Evolutionary conservation across 2,329 filamentous ascomycete species (phyloP).

Genomic region (Scedosporium apiospermum): DNA sequence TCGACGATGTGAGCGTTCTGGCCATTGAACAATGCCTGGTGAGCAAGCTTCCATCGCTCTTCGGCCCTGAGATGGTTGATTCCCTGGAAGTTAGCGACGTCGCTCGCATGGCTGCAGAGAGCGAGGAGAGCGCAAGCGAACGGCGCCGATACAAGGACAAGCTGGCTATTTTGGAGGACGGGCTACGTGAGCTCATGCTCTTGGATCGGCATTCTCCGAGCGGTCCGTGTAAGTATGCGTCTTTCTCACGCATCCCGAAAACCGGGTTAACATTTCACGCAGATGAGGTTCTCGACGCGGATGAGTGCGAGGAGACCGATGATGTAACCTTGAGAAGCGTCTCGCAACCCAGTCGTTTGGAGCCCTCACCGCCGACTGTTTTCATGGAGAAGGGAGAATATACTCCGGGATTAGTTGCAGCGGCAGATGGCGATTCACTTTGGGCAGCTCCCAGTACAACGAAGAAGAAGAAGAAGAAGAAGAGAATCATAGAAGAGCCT

Average conservation of each 20-base stretch:
- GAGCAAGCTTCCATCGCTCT: not conserved
- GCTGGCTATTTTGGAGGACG: not conserved
- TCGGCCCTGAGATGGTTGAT: not conserved
- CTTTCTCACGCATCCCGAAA: not conserved
- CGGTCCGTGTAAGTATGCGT: not conserved
- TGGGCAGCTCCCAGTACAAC: too few species aligned
- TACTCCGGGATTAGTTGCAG: not conserved
- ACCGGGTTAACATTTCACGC: too few species aligned
- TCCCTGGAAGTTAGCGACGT: not conserved
- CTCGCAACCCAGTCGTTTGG: too few species aligned
- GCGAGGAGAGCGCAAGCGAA: not conserved
- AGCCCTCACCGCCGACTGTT: too few species aligned
- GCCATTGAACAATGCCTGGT: slow-evolving; percentile 12
- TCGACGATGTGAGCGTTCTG: slow-evolving; percentile 15
- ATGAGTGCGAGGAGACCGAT: too few species aligned
- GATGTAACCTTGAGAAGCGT: too few species aligned
- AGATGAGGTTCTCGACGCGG: too few species aligned
- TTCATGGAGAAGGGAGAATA: not conserved
- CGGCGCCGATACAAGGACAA: not conserved
- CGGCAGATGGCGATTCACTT: not conserved
- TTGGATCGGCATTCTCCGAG: not conserved
- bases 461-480: too few species aligned
- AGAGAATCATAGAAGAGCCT: too few species aligned
- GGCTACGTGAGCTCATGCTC: not conserved
- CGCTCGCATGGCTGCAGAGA: not conserved